Evolutionary conservation across 2,329 filamentous ascomycete species (phyloP).

Genomic region (Mollisiaceae sp.): DNA sequence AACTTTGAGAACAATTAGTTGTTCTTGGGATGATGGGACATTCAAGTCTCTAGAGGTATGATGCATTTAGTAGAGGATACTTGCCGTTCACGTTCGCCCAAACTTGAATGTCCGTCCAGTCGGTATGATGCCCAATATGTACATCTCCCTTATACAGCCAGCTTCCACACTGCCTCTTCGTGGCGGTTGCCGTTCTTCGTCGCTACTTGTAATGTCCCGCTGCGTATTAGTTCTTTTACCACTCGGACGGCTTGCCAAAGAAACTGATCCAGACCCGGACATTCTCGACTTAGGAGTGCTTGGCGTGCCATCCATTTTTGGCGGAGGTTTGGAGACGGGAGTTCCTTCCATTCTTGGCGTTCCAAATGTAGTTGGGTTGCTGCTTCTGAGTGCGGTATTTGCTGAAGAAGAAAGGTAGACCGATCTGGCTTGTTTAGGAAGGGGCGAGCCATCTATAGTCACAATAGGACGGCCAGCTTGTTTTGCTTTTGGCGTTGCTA

Average conservation of each 20-base stretch:
- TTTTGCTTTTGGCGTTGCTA: not conserved
- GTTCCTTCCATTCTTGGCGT: not conserved
- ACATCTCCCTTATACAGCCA: not conserved
- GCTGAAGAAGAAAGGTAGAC: not conserved
- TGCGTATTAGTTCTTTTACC: not conserved
- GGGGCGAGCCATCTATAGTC: not conserved
- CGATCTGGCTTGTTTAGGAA: not conserved
- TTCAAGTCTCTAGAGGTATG: too few species aligned
- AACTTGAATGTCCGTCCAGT: not conserved
- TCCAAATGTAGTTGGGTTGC: not conserved
- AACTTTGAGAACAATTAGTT: not conserved
- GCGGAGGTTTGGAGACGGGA: not conserved
- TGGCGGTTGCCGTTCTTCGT: not conserved
- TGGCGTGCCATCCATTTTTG: not conserved
- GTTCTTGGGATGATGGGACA: not conserved
- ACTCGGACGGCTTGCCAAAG: not conserved
- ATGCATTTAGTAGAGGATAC: not conserved
- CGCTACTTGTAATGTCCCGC: not conserved
- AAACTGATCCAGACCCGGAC: not conserved
- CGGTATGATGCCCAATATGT: constrained; percentile 4
- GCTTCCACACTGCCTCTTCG: not conserved
- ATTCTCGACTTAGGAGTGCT: not conserved
- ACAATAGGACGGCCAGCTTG: not conserved
- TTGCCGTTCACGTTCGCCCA: not conserved
- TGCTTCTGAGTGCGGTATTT: not conserved